A percentile compares a stretch with the other conserved stretches of the same genome.
These are phyloP conservation scores for Funneliformis caledonium DNA, from an alignment of 371 early-diverging fungal species.

Conservation along the genomic window DNA sequence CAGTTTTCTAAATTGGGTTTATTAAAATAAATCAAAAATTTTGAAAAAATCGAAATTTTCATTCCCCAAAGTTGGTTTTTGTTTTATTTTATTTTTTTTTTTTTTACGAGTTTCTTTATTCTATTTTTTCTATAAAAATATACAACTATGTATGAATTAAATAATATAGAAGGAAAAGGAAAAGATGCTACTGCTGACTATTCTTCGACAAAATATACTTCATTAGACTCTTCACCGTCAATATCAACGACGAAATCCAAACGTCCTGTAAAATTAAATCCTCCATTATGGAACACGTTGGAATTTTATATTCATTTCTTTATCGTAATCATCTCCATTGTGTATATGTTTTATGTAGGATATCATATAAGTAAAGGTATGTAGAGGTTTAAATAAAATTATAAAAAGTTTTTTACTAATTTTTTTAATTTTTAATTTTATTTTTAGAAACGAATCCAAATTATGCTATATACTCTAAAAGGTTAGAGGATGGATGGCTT, in stretches of 20 bases:
- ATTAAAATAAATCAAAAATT: too few relatives aligned
- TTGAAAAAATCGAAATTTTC: too few relatives aligned
- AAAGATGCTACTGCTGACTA: background rate
- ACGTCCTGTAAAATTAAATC: slow-evolving; percentile 32
- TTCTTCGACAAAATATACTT: background rate
- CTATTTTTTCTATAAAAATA: too few relatives aligned
- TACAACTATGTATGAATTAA: slow-evolving; percentile 7
- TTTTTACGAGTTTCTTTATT: too few relatives aligned
- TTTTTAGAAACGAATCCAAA: slow-evolving; percentile 37
- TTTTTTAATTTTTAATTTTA: background rate
- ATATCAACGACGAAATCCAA: background rate
- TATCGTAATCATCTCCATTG: slow-evolving; percentile 58
- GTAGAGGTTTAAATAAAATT: background rate
- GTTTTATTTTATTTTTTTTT: too few relatives aligned
- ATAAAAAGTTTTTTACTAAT: background rate
- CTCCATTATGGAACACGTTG: slow-evolving; percentile 54
- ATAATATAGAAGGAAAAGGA: background rate
- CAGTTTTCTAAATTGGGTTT: too few relatives aligned
- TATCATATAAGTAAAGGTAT: slow-evolving; percentile 65
- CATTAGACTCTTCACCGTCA: background rate
- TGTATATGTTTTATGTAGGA: slow-evolving; percentile 70
- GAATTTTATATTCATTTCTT: slow-evolving; percentile 81
- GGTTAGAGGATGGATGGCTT: slow-evolving; percentile 63
- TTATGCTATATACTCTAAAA: slow-evolving; percentile 21
- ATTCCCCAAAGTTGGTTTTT: too few relatives aligned